A percentile compares a stretch with the other conserved stretches of the same genome.
Evolutionary conservation across 2,329 filamentous ascomycete species (phyloP).

Genomic region (Bimuria novae-zelandiae): DNA sequence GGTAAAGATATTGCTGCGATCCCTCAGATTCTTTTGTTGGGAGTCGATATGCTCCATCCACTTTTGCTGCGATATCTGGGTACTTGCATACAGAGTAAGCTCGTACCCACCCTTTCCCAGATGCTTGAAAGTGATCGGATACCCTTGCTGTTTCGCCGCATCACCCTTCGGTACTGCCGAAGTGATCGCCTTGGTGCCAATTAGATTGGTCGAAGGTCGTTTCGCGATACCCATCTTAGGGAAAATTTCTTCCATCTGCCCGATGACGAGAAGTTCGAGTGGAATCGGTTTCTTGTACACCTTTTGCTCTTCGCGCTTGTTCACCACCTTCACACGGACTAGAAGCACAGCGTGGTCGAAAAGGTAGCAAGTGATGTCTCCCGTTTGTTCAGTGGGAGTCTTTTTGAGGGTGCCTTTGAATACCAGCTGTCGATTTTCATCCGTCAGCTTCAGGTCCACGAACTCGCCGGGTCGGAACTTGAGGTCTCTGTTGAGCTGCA

Average conservation of each 20-base stretch:
- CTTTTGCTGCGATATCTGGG: constrained; percentile 85
- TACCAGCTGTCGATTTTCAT: constrained; percentile 88
- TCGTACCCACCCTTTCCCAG: constrained; percentile 96
- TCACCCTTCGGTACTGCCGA: constrained; percentile 45
- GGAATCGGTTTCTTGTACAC: constrained; percentile 96
- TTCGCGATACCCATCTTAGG: constrained; percentile 80
- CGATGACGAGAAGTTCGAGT: constrained; percentile 87
- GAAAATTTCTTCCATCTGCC: constrained; percentile 96
- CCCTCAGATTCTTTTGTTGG: constrained; percentile 83
- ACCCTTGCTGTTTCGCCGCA: constrained; percentile 68
- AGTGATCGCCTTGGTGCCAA: constrained; percentile 55
- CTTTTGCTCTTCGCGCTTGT: constrained; percentile 92
- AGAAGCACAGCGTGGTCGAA: constrained; percentile 95
- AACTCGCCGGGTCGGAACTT: constrained; percentile 88
- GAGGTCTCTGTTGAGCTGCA: constrained; percentile 87
- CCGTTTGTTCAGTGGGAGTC: constrained; percentile 75
- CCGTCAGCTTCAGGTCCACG: constrained; percentile 91
- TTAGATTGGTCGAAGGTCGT: constrained; percentile 82
- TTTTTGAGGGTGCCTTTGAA: constrained; percentile 97
- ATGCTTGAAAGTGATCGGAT: constrained; percentile 95
- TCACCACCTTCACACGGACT: constrained; percentile 86
- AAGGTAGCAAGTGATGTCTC: constrained; percentile 91
- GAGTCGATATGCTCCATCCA: constrained; percentile 96
- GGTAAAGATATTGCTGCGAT: constrained; percentile 72
- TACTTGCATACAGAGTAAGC: constrained; percentile 83